A percentile compares a stretch with the other conserved stretches of the same genome.
These are phyloP conservation scores for Bolboschoenus planiculmis DNA, from an alignment of 176 grass and related monocot genomes.

Conservation along the genomic window DNA sequence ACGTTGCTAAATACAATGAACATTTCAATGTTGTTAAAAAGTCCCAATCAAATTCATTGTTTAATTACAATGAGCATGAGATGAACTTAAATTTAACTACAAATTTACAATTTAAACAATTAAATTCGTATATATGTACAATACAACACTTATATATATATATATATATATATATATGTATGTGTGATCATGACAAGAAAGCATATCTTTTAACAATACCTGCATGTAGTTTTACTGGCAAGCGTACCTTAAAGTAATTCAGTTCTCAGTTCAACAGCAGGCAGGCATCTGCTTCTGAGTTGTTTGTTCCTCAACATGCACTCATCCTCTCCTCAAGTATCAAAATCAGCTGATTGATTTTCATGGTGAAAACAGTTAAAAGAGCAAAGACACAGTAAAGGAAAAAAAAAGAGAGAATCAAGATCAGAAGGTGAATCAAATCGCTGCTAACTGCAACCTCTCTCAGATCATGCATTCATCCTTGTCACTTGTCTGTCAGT, in stretches of 20 bases:
- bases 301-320: neutral
- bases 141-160: neutral
- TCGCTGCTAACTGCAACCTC: neutral
- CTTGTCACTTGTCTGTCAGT: conserved; percentile 7
- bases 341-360: neutral
- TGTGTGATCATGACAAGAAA: neutral
- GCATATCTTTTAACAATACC: conserved; percentile 2
- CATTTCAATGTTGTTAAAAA: too few species aligned
- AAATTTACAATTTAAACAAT: neutral
- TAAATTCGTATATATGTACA: neutral
- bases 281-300: neutral
- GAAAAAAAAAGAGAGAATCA: neutral
- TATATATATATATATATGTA: neutral
- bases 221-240: neutral
- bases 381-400: neutral
- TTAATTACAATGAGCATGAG: too few species aligned
- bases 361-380: neutral
- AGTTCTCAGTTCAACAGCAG: neutral
- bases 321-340: neutral
- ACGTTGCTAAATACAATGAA: too few species aligned
- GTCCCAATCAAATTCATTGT: too few species aligned
- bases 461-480: neutral
- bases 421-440: neutral
- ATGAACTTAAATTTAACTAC: too few species aligned
- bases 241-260: conserved; percentile 9